A percentile compares a stretch with the other conserved stretches of the same genome.
Evolutionary conservation across 495 filamentous ascomycete genomes (phyloP).

Genomic region (Neurospora pannonica): DNA sequence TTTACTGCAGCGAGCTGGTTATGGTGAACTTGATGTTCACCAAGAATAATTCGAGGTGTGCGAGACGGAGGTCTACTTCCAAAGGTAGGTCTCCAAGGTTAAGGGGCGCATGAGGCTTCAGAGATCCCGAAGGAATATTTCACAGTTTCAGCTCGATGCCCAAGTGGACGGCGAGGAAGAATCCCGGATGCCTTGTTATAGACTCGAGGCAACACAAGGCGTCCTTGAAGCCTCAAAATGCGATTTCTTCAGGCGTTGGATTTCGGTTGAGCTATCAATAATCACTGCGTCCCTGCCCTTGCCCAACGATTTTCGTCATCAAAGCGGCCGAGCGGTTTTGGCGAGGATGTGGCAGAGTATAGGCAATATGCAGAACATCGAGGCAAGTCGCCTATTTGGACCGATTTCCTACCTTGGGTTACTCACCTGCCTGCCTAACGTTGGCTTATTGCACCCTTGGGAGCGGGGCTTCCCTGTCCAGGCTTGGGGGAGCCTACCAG

Average conservation of each 20-base stretch:
- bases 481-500: not conserved
- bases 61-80: not conserved
- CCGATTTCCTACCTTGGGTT: not conserved
- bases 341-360: not conserved
- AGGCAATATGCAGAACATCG: not conserved
- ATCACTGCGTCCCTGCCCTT: not conserved
- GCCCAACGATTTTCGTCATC: not conserved
- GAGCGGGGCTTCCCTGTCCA: not conserved
- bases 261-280: not conserved
- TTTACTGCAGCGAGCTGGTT: not conserved
- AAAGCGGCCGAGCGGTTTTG: not conserved
- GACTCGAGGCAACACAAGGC: not conserved
- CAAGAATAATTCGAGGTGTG: not conserved
- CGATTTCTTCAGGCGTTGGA: not conserved
- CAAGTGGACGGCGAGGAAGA: not conserved
- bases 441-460: not conserved
- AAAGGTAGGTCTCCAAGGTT: not conserved
- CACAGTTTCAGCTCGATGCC: not conserved
- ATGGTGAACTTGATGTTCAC: not conserved
- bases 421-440: not conserved
- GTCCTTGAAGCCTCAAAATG: not conserved
- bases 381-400: not conserved
- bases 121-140: not conserved
- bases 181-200: not conserved
- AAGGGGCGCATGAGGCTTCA: not conserved